Percentiles rank a stretch among this genome's conserved stretches.
These are phyloP conservation scores for Plasmodium chabaudi DNA, from an alignment of 169 alveolate species.

Conservation along the genomic window DNA sequence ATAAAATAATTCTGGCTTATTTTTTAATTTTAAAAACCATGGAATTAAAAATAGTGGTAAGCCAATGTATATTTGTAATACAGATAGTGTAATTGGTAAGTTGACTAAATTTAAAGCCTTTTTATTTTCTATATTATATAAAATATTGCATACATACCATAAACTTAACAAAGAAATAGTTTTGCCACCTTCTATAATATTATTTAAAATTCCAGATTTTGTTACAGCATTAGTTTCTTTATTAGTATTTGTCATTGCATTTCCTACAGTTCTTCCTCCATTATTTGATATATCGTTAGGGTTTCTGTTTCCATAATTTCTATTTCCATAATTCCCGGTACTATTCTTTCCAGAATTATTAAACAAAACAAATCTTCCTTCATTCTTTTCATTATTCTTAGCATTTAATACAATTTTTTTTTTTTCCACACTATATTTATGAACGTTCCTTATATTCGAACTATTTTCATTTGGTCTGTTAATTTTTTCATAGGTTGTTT, in stretches of 20 bases:
- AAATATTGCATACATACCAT: conserved; percentile 83
- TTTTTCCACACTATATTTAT: conserved; percentile 10
- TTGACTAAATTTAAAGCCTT: conserved; percentile 83
- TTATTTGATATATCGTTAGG: conserved; percentile 48
- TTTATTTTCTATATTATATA: conserved; percentile 84
- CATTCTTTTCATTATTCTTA: conserved; percentile 12
- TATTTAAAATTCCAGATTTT: conserved; percentile 36
- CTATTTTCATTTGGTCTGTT: conserved; percentile 1
- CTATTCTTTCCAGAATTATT: conserved; percentile 29
- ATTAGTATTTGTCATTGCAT: conserved; percentile 2
- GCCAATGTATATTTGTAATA: conserved; percentile 84
- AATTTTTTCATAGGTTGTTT: conserved; percentile 42
- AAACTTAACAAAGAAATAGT: conserved; percentile 60
- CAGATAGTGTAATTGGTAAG: conserved; percentile 83
- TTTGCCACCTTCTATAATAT: conserved; percentile 63
- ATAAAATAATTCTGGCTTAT: conserved; percentile 61
- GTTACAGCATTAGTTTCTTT: background rate
- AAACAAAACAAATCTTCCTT: conserved; percentile 20
- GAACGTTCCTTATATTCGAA: conserved; percentile 17
- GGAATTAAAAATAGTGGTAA: conserved; percentile 82
- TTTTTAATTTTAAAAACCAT: conserved; percentile 78
- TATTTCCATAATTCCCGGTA: conserved; percentile 4
- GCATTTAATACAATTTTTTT: conserved; percentile 11
- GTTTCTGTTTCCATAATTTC: conserved; percentile 15
- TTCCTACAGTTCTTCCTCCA: background rate